phyloP scores from a whole-genome alignment of 2,329 filamentous ascomycete genomes.

The Diplodia intermedia region DNA sequence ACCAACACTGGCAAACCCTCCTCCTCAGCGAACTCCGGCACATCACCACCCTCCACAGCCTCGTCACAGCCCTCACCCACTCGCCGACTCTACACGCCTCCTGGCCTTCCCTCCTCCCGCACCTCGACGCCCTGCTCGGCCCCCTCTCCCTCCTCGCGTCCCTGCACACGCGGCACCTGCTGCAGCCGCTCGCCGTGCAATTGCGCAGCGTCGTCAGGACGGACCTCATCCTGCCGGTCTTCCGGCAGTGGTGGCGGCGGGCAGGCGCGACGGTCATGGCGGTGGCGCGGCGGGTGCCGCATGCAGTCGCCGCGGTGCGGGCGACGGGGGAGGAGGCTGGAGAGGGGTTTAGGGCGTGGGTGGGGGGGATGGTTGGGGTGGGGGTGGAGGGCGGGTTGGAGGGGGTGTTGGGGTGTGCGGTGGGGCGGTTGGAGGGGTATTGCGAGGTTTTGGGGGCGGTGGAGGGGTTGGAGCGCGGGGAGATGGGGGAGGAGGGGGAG shows the following conservation, averaged over 20 bases:
- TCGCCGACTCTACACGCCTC: neutral
- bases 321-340: constrained; percentile 37
- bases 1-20: neutral
- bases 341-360: constrained; percentile 39
- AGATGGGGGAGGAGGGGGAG: neutral
- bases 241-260: constrained; percentile 39
- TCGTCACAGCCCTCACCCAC: neutral
- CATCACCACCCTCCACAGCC: neutral
- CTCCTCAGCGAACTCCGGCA: neutral
- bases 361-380: constrained; percentile 31
- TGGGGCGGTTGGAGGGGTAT: neutral
- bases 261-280: constrained; percentile 38
- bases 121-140: constrained; percentile 38
- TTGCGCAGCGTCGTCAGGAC: constrained; percentile 25
- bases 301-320: constrained; percentile 38
- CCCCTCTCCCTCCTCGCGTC: constrained; percentile 37
- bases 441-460: neutral
- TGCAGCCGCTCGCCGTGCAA: neutral
- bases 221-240: constrained; percentile 37
- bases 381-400: neutral
- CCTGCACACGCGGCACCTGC: constrained; percentile 34
- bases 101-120: constrained; percentile 41
- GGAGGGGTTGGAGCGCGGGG: neutral
- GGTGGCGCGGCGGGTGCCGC: constrained; percentile 33
- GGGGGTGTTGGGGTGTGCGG: neutral